A percentile compares a stretch with the other conserved stretches of the same genome.
phyloP scores from a whole-genome alignment of 2,329 filamentous ascomycete species.

The Aureobasidium namibiae region DNA sequence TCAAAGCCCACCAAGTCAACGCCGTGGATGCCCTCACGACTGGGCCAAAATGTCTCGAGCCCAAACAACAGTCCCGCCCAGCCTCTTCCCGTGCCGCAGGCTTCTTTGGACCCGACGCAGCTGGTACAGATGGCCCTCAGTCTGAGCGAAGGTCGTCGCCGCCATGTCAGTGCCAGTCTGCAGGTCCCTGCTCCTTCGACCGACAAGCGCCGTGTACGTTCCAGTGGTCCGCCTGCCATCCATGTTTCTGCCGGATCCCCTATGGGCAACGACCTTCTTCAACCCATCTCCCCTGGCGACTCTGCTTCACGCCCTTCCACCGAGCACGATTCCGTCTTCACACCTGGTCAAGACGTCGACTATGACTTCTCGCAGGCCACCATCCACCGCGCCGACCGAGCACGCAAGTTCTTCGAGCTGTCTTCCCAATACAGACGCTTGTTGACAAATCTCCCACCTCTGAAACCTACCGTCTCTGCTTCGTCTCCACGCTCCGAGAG shows the following conservation, averaged over 20 bases:
- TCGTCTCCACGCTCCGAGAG: conserved; percentile 34
- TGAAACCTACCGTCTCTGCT: conserved; percentile 44
- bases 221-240: conserved; percentile 9
- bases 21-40: neutral
- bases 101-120: conserved; percentile 73
- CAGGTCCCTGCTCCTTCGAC: conserved; percentile 32
- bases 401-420: conserved; percentile 76
- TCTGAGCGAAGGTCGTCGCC: conserved; percentile 68
- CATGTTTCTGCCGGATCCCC: conserved; percentile 14
- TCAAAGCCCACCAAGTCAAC: too few species aligned
- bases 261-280: conserved; percentile 29
- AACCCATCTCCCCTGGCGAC: conserved; percentile 31
- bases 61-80: neutral
- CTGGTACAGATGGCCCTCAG: conserved; percentile 90
- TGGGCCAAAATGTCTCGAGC: neutral
- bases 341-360: conserved; percentile 35
- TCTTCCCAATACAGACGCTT: conserved; percentile 76
- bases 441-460: conserved; percentile 67
- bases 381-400: conserved; percentile 71
- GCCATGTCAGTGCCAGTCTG: conserved; percentile 52
- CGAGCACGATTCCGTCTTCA: neutral
- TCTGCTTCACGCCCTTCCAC: conserved; percentile 1
- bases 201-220: conserved; percentile 11
- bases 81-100: conserved; percentile 17
- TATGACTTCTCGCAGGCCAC: conserved; percentile 74